Conservation (phyloP, 1,284 basidiomycete genomes). For the Fomitopsis betulina region DNA sequence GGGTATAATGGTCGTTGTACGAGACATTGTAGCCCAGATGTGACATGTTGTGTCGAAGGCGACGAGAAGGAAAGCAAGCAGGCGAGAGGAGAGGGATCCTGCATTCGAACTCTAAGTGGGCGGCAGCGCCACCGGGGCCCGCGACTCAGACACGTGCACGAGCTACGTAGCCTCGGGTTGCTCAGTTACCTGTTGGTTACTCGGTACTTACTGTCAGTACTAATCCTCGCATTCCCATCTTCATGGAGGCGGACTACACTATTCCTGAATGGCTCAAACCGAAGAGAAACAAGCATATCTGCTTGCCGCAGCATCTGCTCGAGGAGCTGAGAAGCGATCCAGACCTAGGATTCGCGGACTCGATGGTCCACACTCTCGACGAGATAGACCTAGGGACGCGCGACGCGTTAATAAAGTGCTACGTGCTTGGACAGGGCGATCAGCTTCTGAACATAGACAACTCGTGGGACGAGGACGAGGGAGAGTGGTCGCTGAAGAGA, state of each 20-base stretch:
- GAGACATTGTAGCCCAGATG: constrained; percentile 4
- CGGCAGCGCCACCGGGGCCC: too few species aligned
- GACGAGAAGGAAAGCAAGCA: background rate
- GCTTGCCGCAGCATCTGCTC: background rate
- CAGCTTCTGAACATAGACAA: background rate
- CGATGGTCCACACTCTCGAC: background rate
- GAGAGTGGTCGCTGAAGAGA: background rate
- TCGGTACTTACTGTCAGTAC: too few species aligned
- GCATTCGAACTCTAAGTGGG: too few species aligned
- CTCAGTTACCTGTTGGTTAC: too few species aligned
- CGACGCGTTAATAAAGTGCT: background rate
- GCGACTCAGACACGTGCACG: too few species aligned
- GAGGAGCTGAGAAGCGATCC: background rate
- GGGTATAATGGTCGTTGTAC: constrained; percentile 18
- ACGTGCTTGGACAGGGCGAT: background rate
- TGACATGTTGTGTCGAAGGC: constrained; percentile 1
- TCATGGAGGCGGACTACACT: background rate
- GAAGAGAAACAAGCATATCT: background rate
- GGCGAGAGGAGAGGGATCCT: too few species aligned
- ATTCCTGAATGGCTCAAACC: background rate
- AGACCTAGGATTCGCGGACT: background rate
- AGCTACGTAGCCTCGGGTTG: too few species aligned
- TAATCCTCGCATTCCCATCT: background rate
- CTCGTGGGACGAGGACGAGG: background rate
- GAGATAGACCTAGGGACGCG: background rate